Conservation (phyloP, 1,284 basidiomycete genomes). For the Butyriboletus appendiculatus region DNA sequence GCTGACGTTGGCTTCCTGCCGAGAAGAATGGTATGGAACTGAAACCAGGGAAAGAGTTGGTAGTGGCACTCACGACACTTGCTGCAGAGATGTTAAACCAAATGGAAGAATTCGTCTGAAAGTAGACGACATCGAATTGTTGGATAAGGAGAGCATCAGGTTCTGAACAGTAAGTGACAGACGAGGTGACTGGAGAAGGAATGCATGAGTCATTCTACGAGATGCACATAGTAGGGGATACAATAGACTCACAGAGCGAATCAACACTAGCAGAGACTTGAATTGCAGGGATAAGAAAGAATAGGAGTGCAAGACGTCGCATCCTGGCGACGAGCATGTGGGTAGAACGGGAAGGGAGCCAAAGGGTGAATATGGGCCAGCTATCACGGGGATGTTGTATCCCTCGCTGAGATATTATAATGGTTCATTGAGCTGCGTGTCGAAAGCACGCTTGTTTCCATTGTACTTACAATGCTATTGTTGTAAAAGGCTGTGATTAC, state of each 20-base stretch:
- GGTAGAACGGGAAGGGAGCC: conserved; percentile 19
- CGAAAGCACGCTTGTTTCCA: conserved; percentile 30
- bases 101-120: conserved; percentile 67
- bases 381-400: conserved; percentile 25
- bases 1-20: conserved; percentile 69
- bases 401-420: conserved; percentile 25
- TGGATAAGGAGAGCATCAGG: conserved; percentile 80
- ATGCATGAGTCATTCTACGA: background rate
- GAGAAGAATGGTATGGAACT: conserved; percentile 30
- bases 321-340: conserved; percentile 71
- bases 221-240: background rate
- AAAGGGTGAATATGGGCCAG: conserved; percentile 29
- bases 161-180: conserved; percentile 85
- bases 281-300: conserved; percentile 44
- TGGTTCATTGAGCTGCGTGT: conserved; percentile 27
- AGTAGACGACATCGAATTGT: conserved; percentile 79
- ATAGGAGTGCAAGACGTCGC: conserved; percentile 53
- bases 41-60: conserved; percentile 15
- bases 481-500: conserved; percentile 29
- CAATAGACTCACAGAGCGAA: conserved; percentile 54
- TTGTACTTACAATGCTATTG: conserved; percentile 37
- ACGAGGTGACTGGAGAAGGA: conserved; percentile 66
- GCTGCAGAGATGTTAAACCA: conserved; percentile 76
- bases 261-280: conserved; percentile 50
- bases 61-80: conserved; percentile 57